phyloP scores from a whole-genome alignment of 441 rosid species.

The Cnidoscolus chayamansa region DNA sequence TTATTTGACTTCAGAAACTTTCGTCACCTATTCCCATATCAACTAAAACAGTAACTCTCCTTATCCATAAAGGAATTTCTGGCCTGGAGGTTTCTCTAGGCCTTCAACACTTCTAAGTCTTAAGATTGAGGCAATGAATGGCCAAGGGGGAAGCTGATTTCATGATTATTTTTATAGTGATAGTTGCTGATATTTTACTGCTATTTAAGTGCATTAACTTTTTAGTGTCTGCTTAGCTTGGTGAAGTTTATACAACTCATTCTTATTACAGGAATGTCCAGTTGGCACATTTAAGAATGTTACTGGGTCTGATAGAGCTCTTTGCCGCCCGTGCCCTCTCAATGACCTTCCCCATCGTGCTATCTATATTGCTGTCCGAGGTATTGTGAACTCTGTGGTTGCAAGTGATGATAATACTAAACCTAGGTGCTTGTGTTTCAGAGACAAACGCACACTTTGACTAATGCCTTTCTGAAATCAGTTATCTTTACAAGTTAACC shows the following conservation, averaged over 20 bases:
- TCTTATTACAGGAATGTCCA: conserved; percentile 76
- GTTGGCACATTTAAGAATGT: conserved; percentile 86
- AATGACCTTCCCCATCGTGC: conserved; percentile 89
- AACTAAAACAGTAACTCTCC: neutral
- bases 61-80: neutral
- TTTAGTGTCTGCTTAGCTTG: neutral
- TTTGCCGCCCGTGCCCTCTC: conserved; percentile 73
- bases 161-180: neutral
- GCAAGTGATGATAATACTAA: neutral
- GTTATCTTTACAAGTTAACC: neutral
- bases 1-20: neutral
- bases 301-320: conserved; percentile 76
- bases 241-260: neutral
- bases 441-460: neutral
- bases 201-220: neutral
- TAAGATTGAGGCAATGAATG: neutral
- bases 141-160: neutral
- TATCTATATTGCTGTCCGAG: conserved; percentile 73
- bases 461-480: neutral
- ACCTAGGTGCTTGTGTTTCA: neutral
- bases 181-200: neutral
- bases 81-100: neutral
- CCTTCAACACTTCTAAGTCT: neutral
- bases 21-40: neutral
- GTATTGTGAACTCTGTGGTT: conserved; percentile 37